These are phyloP conservation scores for Ceratobasidium papillatum DNA, from an alignment of 1,284 basidiomycete species.

Conservation along the genomic window DNA sequence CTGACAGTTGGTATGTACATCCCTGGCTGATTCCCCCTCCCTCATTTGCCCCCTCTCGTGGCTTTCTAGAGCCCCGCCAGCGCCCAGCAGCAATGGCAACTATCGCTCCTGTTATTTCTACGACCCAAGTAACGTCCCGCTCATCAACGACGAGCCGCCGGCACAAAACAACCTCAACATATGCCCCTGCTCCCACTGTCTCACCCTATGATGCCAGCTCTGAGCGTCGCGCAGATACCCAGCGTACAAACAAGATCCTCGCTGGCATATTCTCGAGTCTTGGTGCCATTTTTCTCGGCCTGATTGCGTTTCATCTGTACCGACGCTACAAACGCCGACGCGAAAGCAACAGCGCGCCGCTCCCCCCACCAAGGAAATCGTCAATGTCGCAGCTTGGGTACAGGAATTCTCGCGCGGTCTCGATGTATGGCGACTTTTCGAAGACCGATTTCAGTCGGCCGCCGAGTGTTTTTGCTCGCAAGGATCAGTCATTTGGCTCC, in stretches of 20 bases:
- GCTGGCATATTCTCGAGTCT: slow-evolving; percentile 17
- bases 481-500: slow-evolving; percentile 26
- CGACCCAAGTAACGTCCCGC: not conserved
- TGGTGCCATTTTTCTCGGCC: slow-evolving; percentile 13
- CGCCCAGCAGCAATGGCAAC: not conserved
- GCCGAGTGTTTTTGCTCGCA: slow-evolving; percentile 4
- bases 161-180: not conserved
- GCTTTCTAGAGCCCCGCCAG: not conserved
- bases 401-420: slow-evolving; percentile 12
- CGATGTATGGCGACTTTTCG: slow-evolving; percentile 23
- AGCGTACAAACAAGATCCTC: slow-evolving; percentile 29
- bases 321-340: slow-evolving; percentile 24
- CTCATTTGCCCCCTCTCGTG: not conserved
- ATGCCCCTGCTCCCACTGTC: not conserved
- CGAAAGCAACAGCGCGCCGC: not conserved
- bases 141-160: slow-evolving; percentile 8
- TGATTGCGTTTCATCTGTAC: slow-evolving; percentile 13
- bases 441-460: slow-evolving; percentile 24
- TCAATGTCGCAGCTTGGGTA: slow-evolving; percentile 16
- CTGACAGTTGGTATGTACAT: slow-evolving; percentile 9
- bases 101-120: not conserved
- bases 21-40: not conserved
- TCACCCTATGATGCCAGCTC: slow-evolving; percentile 25
- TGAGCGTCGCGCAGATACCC: slow-evolving; percentile 7
- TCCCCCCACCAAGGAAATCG: slow-evolving; percentile 22